Conservation (phyloP, 768 basidiomycete species). For the Mycena galopus region DNA sequence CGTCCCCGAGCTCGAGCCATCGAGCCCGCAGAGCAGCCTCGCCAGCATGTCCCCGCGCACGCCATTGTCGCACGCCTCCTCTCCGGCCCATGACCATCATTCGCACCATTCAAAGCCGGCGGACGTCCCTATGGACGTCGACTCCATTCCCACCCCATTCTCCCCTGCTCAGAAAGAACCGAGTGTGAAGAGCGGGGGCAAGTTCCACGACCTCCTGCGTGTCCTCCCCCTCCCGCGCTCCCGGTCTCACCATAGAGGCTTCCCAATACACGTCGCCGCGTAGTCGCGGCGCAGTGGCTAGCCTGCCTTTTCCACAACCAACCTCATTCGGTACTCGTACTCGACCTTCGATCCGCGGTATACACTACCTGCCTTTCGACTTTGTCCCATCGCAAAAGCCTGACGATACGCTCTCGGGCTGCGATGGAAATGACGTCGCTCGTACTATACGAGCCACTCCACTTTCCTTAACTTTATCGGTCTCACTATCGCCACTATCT, state of each 20-base stretch:
- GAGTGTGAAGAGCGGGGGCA: not conserved
- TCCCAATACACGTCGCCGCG: not conserved
- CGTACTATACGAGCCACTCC: not conserved
- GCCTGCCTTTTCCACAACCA: not conserved
- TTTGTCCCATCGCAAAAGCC: not conserved
- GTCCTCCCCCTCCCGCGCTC: not conserved
- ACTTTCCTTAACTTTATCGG: not conserved
- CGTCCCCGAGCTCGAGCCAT: slow-evolving; percentile 28
- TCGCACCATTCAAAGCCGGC: not conserved
- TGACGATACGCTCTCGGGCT: slow-evolving; percentile 10
- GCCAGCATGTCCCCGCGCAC: slow-evolving; percentile 26
- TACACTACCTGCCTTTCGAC: not conserved
- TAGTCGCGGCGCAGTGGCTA: not conserved
- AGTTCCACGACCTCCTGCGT: slow-evolving; percentile 1
- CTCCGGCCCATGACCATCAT: not conserved
- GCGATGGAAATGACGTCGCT: not conserved
- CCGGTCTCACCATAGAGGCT: not conserved
- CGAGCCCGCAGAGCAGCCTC: not conserved
- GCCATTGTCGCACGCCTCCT: slow-evolving; percentile 1
- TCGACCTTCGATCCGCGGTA: not conserved
- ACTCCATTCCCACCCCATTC: not conserved
- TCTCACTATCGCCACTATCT: not conserved
- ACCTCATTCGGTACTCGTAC: not conserved
- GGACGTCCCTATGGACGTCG: slow-evolving; percentile 21
- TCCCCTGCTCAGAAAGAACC: not conserved